Percentiles rank a stretch among this genome's conserved stretches.
These are phyloP conservation scores for Dactylonectria estremocensis DNA, from an alignment of 2,329 filamentous ascomycete species.

Conservation along the genomic window DNA sequence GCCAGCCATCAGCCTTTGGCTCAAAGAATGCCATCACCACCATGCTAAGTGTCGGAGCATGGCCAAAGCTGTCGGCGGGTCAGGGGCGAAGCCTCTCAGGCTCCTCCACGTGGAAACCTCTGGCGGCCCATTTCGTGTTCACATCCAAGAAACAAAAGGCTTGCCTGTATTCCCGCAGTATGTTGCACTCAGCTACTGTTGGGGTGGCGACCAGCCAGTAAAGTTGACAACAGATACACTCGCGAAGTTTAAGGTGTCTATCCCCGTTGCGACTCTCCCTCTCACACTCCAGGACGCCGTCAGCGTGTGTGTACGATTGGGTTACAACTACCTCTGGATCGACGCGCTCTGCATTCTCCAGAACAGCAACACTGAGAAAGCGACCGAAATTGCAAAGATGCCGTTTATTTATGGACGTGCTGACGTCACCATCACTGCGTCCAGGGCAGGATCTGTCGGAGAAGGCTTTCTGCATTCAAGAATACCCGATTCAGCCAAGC, in stretches of 20 bases:
- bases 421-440: neutral
- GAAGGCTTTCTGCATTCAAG: neutral
- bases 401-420: neutral
- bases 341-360: constrained; percentile 6
- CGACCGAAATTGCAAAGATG: constrained; percentile 1
- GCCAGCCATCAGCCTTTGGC: too few relatives aligned
- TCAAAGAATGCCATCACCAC: too few relatives aligned
- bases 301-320: neutral
- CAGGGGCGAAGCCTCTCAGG: too few relatives aligned
- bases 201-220: neutral
- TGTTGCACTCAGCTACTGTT: neutral
- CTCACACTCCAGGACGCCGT: neutral
- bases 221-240: neutral
- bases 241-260: too few relatives aligned
- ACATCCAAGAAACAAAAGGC: too few relatives aligned
- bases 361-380: neutral
- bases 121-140: too few relatives aligned
- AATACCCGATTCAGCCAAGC: neutral
- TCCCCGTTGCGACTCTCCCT: neutral
- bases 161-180: neutral
- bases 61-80: too few relatives aligned
- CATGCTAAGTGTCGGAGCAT: too few relatives aligned
- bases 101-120: too few relatives aligned
- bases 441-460: neutral
- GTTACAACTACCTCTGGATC: neutral